Evolutionary conservation across 192 early-diverging fungal species (phyloP).

Genomic region (Entomortierella lignicola): DNA sequence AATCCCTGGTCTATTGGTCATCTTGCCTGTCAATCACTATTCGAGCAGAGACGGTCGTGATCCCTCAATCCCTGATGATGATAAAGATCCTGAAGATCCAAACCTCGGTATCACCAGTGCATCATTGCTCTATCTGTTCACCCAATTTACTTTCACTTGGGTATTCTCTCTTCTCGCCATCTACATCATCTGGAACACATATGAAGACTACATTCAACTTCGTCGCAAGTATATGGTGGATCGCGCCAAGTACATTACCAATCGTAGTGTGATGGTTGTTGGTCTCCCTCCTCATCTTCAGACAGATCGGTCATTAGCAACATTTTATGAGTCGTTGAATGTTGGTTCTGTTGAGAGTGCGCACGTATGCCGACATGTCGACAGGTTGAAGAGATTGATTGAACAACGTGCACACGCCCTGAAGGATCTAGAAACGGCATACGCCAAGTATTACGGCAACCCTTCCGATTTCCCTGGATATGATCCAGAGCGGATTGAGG

Average conservation of each 20-base stretch:
- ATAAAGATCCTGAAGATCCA: background rate
- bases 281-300: constrained; percentile 73
- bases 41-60: constrained; percentile 1
- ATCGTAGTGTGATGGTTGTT: constrained; percentile 78
- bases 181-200: constrained; percentile 64
- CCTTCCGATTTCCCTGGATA: constrained; percentile 73
- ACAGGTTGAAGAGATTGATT: constrained; percentile 64
- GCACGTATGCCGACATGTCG: constrained; percentile 69
- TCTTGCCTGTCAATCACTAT: constrained; percentile 58
- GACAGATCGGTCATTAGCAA: constrained; percentile 63
- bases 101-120: background rate
- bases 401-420: constrained; percentile 66
- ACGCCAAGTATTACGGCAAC: constrained; percentile 72
- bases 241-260: constrained; percentile 51
- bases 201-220: constrained; percentile 60
- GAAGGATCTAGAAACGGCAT: constrained; percentile 66
- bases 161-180: constrained; percentile 61
- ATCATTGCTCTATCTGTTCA: constrained; percentile 36
- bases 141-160: constrained; percentile 62
- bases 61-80: constrained; percentile 5
- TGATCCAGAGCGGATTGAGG: constrained; percentile 60
- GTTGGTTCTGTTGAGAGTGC: constrained; percentile 75
- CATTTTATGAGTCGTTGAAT: constrained; percentile 72
- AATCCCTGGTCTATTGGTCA: constrained; percentile 59
- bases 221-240: constrained; percentile 58